phyloP scores from a whole-genome alignment of 495 filamentous ascomycete species.

The Daldinia vernicosa region DNA sequence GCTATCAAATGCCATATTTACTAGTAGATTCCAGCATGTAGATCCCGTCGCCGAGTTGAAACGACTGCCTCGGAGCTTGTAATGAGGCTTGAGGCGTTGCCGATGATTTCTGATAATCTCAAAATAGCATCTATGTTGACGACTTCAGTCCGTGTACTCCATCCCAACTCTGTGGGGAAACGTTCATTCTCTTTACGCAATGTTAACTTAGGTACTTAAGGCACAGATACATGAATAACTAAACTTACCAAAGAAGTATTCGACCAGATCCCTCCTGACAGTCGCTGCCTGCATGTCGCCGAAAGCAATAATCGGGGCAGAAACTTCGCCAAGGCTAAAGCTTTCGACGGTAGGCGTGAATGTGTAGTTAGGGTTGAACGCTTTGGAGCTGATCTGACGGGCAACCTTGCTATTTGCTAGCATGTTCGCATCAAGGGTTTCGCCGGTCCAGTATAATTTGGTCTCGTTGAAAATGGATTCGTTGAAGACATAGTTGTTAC shows the following conservation, averaged over 20 bases:
- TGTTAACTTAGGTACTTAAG: slow-evolving; percentile 1
- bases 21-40: neutral
- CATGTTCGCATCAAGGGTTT: slow-evolving; percentile 49
- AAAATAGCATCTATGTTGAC: slow-evolving; percentile 8
- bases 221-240: neutral
- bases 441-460: slow-evolving; percentile 47
- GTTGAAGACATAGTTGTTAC: slow-evolving; percentile 58
- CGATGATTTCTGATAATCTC: slow-evolving; percentile 1
- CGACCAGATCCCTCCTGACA: slow-evolving; percentile 49
- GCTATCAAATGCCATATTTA: neutral
- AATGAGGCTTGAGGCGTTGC: slow-evolving; percentile 21
- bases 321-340: slow-evolving; percentile 56
- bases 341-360: slow-evolving; percentile 47
- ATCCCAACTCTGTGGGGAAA: slow-evolving; percentile 30
- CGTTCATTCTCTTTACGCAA: slow-evolving; percentile 30
- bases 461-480: slow-evolving; percentile 54
- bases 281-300: slow-evolving; percentile 50
- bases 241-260: slow-evolving; percentile 57
- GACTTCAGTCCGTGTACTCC: slow-evolving; percentile 2
- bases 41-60: neutral
- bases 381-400: slow-evolving; percentile 51
- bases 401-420: slow-evolving; percentile 55
- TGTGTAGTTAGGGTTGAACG: slow-evolving; percentile 53
- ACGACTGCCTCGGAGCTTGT: neutral
- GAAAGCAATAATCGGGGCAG: slow-evolving; percentile 56